These are phyloP conservation scores for Rauvolfia tetraphylla DNA, from an alignment of 257 asterid genomes.

Conservation along the genomic window DNA sequence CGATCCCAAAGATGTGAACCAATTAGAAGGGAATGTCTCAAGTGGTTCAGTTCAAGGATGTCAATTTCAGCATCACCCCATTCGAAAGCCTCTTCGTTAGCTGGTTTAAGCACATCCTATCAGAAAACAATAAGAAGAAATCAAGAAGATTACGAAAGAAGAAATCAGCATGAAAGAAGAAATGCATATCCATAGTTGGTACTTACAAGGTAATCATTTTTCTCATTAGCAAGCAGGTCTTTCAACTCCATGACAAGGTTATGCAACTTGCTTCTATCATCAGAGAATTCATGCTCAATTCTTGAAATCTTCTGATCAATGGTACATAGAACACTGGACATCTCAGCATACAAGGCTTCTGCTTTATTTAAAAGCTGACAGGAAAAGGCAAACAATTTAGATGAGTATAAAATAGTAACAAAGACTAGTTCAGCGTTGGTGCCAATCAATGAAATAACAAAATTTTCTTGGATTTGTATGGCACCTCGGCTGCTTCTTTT, in stretches of 20 bases:
- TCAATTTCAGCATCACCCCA: conserved; percentile 37
- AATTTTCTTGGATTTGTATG: neutral
- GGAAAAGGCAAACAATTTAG: conserved; percentile 19
- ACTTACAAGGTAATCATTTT: conserved; percentile 53
- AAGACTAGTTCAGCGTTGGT: neutral
- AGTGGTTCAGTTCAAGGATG: conserved; percentile 72
- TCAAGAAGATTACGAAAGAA: neutral
- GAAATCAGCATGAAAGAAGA: conserved; percentile 1
- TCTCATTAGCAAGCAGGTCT: conserved; percentile 54
- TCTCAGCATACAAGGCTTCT: conserved; percentile 57
- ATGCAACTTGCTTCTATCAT: conserved; percentile 50
- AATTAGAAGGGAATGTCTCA: conserved; percentile 65
- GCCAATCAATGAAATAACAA: conserved; percentile 1
- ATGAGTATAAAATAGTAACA: neutral
- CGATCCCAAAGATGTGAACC: conserved; percentile 75
- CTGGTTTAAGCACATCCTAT: conserved; percentile 54
- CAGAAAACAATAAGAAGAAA: conserved; percentile 5
- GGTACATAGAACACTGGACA: conserved; percentile 52
- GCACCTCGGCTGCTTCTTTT: conserved; percentile 75
- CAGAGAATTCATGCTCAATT: conserved; percentile 45
- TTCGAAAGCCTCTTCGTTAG: conserved; percentile 28
- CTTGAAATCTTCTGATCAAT: conserved; percentile 46
- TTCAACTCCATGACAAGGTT: conserved; percentile 49
- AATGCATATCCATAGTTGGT: conserved; percentile 3
- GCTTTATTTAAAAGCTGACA: conserved; percentile 69